A percentile compares a stretch with the other conserved stretches of the same genome.
Evolutionary conservation across 108 stramenopile species (phyloP).

Genomic region (Nannochloropsis oceanica): DNA sequence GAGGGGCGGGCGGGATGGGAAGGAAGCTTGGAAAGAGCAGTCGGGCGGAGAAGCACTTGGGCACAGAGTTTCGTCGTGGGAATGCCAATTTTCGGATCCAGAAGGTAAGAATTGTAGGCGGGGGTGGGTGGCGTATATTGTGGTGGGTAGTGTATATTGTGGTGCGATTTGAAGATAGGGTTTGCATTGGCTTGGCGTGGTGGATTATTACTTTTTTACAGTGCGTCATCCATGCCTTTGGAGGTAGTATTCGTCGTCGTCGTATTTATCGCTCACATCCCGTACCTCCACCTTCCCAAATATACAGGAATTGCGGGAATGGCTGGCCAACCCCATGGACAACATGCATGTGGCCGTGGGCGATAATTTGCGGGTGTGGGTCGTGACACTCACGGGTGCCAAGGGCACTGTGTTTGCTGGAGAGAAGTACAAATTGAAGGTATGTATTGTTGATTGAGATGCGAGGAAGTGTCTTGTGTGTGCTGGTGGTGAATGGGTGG

Average conservation of each 20-base stretch:
- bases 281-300: neutral
- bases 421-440: slow-evolving; percentile 72
- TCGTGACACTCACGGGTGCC: slow-evolving; percentile 66
- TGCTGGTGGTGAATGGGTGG: too few relatives aligned
- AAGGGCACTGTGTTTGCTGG: slow-evolving; percentile 67
- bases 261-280: neutral
- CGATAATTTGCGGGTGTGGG: slow-evolving; percentile 74
- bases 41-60: neutral
- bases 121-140: neutral
- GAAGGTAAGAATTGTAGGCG: neutral
- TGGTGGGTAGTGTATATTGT: neutral
- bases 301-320: neutral
- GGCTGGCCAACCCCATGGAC: neutral
- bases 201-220: neutral
- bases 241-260: too few relatives aligned
- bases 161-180: neutral
- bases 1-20: neutral
- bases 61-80: slow-evolving; percentile 2
- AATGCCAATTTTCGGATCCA: slow-evolving; percentile 26
- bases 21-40: neutral
- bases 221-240: neutral
- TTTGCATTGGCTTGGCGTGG: neutral
- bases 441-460: slow-evolving; percentile 6
- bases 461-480: too few relatives aligned
- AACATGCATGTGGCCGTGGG: slow-evolving; percentile 14